Conservation (phyloP, 78 protist genomes). For the Guillardia theta region DNA sequence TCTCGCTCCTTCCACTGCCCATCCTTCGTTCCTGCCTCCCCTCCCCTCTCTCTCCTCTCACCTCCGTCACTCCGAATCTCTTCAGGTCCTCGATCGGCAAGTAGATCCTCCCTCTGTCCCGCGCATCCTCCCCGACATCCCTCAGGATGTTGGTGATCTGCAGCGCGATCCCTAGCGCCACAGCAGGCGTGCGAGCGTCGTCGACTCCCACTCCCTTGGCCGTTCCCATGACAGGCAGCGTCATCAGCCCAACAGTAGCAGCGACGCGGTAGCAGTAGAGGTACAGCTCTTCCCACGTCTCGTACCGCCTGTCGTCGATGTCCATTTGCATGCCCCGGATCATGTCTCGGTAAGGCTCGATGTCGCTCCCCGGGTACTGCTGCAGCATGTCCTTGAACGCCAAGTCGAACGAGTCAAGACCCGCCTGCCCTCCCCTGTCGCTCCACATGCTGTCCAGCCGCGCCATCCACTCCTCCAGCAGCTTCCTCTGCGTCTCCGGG, state of each 20-base stretch:
- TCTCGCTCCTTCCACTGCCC: neutral
- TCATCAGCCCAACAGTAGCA: conserved; percentile 48
- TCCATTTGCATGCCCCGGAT: conserved; percentile 51
- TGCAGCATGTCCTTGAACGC: neutral
- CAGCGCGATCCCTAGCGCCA: conserved; percentile 51
- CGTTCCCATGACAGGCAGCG: conserved; percentile 48
- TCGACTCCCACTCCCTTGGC: neutral
- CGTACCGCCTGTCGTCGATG: neutral
- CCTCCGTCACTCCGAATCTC: conserved; percentile 3
- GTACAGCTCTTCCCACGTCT: conserved; percentile 44
- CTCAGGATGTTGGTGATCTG: conserved; percentile 51
- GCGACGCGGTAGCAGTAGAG: conserved; percentile 56
- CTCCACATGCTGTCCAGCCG: neutral
- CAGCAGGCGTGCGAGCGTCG: neutral
- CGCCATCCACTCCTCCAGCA: conserved; percentile 2
- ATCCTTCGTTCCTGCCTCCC: neutral
- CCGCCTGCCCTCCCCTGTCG: neutral
- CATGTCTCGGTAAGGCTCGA: conserved; percentile 39
- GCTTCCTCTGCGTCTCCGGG: neutral
- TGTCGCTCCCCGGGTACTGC: neutral
- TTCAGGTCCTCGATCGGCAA: conserved; percentile 25
- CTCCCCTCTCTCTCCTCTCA: neutral
- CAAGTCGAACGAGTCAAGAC: neutral
- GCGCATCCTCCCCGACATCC: conserved; percentile 52
- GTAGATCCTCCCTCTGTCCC: neutral